A percentile compares a stretch with the other conserved stretches of the same genome.
Evolutionary conservation across 768 basidiomycete species (phyloP).

Genomic region (Lanmaoa rubissima): DNA sequence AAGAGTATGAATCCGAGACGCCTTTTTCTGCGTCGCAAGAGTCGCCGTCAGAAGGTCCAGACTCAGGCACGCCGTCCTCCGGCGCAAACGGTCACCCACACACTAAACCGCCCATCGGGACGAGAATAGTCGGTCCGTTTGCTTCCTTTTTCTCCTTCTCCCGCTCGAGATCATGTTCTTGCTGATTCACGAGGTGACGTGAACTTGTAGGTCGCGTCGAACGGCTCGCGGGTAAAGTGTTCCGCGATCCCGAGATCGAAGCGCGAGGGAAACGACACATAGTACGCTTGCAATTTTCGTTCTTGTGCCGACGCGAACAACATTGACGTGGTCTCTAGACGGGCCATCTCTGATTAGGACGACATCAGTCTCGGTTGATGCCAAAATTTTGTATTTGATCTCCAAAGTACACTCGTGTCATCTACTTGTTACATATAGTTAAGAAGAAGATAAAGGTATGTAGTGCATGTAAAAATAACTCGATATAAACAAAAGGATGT

Average conservation of each 20-base stretch:
- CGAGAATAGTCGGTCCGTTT: constrained; percentile 8
- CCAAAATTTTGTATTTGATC: too few relatives aligned
- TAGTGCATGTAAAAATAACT: background rate
- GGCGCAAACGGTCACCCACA: background rate
- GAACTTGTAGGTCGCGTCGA: constrained; percentile 12
- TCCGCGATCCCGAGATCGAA: constrained; percentile 19
- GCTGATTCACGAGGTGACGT: background rate
- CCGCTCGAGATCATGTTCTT: background rate
- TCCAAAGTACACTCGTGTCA: too few relatives aligned
- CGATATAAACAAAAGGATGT: background rate
- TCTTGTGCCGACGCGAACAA: background rate
- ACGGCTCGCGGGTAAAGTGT: constrained; percentile 17
- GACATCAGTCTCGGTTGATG: too few relatives aligned
- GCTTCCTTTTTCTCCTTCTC: too few relatives aligned
- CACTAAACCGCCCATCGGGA: background rate
- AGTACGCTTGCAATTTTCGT: background rate
- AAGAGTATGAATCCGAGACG: constrained; percentile 6
- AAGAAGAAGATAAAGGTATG: background rate
- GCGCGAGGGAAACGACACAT: constrained; percentile 19
- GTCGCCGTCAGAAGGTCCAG: background rate
- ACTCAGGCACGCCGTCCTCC: too few relatives aligned
- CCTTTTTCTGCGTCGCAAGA: too few relatives aligned
- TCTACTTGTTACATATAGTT: background rate
- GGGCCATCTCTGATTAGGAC: background rate
- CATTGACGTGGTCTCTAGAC: background rate